Base-by-base conservation (phyloP, 2,329 filamentous ascomycete species). In the Fusarium papillatum region DNA sequence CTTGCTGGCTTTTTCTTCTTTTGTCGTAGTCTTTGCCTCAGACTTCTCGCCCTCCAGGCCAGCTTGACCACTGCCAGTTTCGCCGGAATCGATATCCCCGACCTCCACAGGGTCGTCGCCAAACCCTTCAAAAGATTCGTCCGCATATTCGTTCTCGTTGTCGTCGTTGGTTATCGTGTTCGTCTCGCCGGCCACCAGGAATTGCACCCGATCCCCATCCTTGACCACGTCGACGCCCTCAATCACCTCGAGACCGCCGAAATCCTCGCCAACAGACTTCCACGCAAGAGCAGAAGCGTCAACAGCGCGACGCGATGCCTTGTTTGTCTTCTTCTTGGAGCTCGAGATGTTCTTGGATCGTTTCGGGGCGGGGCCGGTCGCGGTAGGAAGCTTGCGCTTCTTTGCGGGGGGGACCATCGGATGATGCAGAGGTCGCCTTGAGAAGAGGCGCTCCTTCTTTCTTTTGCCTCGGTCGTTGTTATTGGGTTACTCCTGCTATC, bases 231-330 rank as follows among this genome's bases (percentile, higher is more conserved):
- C 94, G 2, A 99, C 95, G 64, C 95, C 95, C 19, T 98, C 95
- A 59, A 98, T 93, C 80, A 98, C 96, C 80, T 99, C 95, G 2
- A 99, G 86, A 0, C 95, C 95, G 79, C 93, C 97, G 83, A 99
- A 98, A 0, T 97, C 97, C 75, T 97, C 95, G n/a, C 95, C 95
- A 85, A 98, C 95, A 57, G 96, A 92, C 78, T 89, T 87, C 91
- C 91, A 93, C 82, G 85, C 82, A 53, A 93, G 83, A 2, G 88
- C 84, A 73, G 88, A 83, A 36, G 87, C 83, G 53, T 86, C 84
- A 26, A 90, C 84, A 3, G 85, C 80, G 46, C 73, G 76, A 50
- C 75, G 80, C 24, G 70, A 57, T 43, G 64, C 43, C 22, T 76
- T 78, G 81, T 81, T 78, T 34, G 74, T 38, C 43, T 80, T 80